Percentiles rank a stretch among this genome's conserved stretches.
These are phyloP conservation scores for Acmispon strigosus DNA, from an alignment of 306 rosid genomes.

Conservation along the genomic window DNA sequence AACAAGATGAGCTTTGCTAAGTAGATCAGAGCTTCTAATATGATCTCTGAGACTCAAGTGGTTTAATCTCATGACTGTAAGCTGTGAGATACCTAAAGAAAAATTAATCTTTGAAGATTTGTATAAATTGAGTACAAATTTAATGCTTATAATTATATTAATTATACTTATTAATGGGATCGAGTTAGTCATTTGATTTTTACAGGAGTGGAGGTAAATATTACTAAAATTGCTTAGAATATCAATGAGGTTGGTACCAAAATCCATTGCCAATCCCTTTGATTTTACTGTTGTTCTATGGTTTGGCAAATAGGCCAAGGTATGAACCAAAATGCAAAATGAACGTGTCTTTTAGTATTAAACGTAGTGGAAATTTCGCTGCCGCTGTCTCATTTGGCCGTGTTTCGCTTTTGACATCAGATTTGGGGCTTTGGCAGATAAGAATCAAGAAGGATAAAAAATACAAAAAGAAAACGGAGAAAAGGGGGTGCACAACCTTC, in stretches of 20 bases:
- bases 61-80: no score
- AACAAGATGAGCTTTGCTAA: no score
- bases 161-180: no score
- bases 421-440: neutral
- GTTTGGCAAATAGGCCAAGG: slow-evolving; percentile 19
- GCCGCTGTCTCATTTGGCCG: slow-evolving; percentile 36
- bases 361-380: slow-evolving; percentile 32
- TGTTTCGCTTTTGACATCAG: slow-evolving; percentile 36
- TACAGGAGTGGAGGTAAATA: no score
- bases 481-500: slow-evolving; percentile 9
- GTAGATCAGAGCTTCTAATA: no score
- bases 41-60: no score
- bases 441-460: neutral
- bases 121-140: no score
- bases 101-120: no score
- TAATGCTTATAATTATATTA: no score
- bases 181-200: no score
- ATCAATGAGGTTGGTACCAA: neutral
- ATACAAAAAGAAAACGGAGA: neutral
- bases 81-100: no score
- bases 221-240: no score
- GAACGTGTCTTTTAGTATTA: neutral
- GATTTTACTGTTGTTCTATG: slow-evolving; percentile 7
- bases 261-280: neutral
- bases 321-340: slow-evolving; percentile 11